phyloP scores from a whole-genome alignment of 2,329 filamentous ascomycete species.

The Lojkania enalia region DNA sequence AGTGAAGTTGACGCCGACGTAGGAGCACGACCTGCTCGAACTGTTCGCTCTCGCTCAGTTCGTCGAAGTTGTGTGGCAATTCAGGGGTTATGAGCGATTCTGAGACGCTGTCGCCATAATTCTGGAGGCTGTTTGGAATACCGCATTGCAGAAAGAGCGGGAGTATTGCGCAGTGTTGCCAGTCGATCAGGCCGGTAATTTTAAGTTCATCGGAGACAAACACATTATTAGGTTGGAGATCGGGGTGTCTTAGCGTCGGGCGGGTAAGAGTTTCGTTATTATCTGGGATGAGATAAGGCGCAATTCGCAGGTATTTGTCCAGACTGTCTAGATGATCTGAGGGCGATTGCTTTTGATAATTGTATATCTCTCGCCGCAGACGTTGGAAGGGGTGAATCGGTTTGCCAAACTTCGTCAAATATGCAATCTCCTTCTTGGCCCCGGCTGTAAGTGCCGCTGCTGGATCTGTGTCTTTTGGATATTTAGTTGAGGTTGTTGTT shows the following conservation, averaged over 20 bases:
- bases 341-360: conserved; percentile 33
- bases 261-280: conserved; percentile 14
- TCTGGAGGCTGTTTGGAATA: conserved; percentile 47
- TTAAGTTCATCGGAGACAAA: conserved; percentile 33
- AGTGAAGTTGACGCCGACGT: conserved; percentile 34
- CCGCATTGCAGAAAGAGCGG: conserved; percentile 44
- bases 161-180: conserved; percentile 45
- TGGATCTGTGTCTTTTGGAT: conserved; percentile 26
- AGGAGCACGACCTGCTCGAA: conserved; percentile 30
- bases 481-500: conserved; percentile 16
- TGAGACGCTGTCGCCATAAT: conserved; percentile 42
- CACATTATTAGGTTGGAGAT: conserved; percentile 36
- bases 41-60: conserved; percentile 25
- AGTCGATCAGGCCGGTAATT: conserved; percentile 47
- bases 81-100: conserved; percentile 24
- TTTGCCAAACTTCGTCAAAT: conserved; percentile 30
- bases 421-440: conserved; percentile 39
- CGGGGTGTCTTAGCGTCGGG: conserved; percentile 38
- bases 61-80: conserved; percentile 28
- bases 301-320: conserved; percentile 32
- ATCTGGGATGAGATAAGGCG: conserved; percentile 26
- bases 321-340: conserved; percentile 32
- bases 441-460: conserved; percentile 30
- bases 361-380: conserved; percentile 35
- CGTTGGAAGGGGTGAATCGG: conserved; percentile 38